Evolutionary conservation across 106 monocot genomes (phyloP).

Genomic region (Apostasia ramifera): DNA sequence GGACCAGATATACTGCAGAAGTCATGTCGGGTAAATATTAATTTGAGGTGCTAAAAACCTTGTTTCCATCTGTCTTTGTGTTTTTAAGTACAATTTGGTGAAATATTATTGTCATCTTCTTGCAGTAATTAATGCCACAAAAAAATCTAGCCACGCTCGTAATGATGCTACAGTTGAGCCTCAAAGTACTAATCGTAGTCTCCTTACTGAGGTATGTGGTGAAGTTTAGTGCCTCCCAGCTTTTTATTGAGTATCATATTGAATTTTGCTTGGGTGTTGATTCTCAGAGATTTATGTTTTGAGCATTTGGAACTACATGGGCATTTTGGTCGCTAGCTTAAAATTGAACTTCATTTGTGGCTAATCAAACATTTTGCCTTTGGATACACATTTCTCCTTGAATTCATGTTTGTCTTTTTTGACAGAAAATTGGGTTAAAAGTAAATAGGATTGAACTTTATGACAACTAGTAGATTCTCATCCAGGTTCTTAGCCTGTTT

Average conservation of each 20-base stretch:
- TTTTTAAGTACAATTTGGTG: neutral
- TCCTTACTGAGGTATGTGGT: conserved; percentile 40
- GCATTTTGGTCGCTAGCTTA: too few relatives aligned
- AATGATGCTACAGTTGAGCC: conserved; percentile 20
- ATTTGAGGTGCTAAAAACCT: neutral
- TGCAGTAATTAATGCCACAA: conserved; percentile 17
- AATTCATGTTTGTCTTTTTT: too few relatives aligned
- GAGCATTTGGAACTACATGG: too few relatives aligned
- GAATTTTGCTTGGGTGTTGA: neutral
- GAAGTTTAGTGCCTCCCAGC: neutral
- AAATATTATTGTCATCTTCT: neutral
- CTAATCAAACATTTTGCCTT: too few relatives aligned
- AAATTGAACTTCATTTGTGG: too few relatives aligned
- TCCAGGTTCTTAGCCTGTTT: too few relatives aligned
- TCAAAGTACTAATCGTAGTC: conserved; percentile 29
- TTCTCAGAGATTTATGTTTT: neutral
- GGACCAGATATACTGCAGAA: conserved; percentile 19
- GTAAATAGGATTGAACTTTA: too few relatives aligned
- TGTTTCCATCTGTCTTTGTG: neutral
- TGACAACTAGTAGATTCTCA: too few relatives aligned
- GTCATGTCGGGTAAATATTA: conserved; percentile 20
- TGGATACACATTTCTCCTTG: too few relatives aligned
- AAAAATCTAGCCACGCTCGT: conserved; percentile 35
- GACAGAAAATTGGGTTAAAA: too few relatives aligned
- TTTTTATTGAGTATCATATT: neutral